A percentile compares a stretch with the other conserved stretches of the same genome.
These are phyloP conservation scores for Linnemannia zychae DNA, from an alignment of 192 early-diverging fungal genomes.

Conservation along the genomic window DNA sequence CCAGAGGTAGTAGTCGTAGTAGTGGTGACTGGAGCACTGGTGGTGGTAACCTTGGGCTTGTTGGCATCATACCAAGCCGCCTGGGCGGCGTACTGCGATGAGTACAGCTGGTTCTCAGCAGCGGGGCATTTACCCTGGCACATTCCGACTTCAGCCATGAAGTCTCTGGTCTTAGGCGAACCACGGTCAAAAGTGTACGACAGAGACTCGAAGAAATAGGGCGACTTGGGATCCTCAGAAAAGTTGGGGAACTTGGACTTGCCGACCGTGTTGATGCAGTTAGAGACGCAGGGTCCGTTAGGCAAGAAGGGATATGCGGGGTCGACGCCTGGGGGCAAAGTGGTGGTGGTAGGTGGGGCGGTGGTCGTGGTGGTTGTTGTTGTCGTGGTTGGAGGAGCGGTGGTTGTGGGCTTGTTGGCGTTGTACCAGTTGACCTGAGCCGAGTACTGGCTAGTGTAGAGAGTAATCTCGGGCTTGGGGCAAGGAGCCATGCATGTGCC, in stretches of 20 bases:
- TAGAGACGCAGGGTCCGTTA: conserved; percentile 27
- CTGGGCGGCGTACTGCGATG: neutral
- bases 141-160: conserved; percentile 17
- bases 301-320: conserved; percentile 35
- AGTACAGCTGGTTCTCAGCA: conserved; percentile 5
- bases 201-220: conserved; percentile 29
- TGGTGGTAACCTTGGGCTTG: conserved; percentile 7
- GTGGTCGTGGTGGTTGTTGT: neutral
- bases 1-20: conserved; percentile 20
- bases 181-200: conserved; percentile 25
- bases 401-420: conserved; percentile 1
- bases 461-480: conserved; percentile 16
- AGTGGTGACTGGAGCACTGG: conserved; percentile 10
- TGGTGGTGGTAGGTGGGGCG: neutral
- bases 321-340: conserved; percentile 5
- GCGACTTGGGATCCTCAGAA: conserved; percentile 40
- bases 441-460: conserved; percentile 22
- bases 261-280: conserved; percentile 22
- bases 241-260: conserved; percentile 32
- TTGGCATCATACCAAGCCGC: conserved; percentile 15
- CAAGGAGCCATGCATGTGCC: conserved; percentile 25
- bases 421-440: conserved; percentile 23
- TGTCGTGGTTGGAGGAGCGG: neutral
- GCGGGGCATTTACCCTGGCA: conserved; percentile 21
- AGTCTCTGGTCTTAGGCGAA: neutral